Evolutionary conservation across 1,139 yeast species (phyloP), one percentile per base, ranked within the genome.

Genomic region (Casaregolazyma lundiana): DNA sequence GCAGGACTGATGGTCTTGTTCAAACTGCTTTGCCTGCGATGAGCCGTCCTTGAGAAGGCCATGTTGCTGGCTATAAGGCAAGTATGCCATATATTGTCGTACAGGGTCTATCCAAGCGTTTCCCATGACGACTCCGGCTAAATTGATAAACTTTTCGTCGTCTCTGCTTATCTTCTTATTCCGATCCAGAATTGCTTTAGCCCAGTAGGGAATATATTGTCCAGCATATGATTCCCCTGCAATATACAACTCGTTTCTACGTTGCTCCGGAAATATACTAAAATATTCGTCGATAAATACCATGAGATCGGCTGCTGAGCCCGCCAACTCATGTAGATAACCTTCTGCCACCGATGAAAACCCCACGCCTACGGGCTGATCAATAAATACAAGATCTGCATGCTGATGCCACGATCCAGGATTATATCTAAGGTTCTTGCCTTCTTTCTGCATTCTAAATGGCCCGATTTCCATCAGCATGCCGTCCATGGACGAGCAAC

Each of bases 211-310:
- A 48, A 92, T 84, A 63, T 88, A 92, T 64, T 92, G 97, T 19
- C 99, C 99, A 1, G 98, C 97, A 68, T 83, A 94, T 56, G 96
- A 86, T 67, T 92, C 98, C 20, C 99, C 99, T 0, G 96, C 95
- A 42, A 92, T 65, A 55, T 79, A 81, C 4, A 92, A 68, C 30
- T 86, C 85, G 53, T 85, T 81, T 11, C 62, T 61, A 9, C 67
- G 56, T 54, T 86, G 89, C 44, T 84, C 81, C 0, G 97, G 96
- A 63, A 92, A 92, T 4, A 81, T 60, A 48, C 75, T 72, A 56
- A 75, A 83, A 66, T 81, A 94, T 54, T 76, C 73, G 32, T 78
- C 76, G 60, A 94, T 61, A 62, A 92, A 92, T 6, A 61, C 61
- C 48, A 84, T 58, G 54, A 90, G 81, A 57, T 86, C 84, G 21